Conservation (phyloP, 192 early-diverging fungal species). For the Jimgerdemannia lactiflua region DNA sequence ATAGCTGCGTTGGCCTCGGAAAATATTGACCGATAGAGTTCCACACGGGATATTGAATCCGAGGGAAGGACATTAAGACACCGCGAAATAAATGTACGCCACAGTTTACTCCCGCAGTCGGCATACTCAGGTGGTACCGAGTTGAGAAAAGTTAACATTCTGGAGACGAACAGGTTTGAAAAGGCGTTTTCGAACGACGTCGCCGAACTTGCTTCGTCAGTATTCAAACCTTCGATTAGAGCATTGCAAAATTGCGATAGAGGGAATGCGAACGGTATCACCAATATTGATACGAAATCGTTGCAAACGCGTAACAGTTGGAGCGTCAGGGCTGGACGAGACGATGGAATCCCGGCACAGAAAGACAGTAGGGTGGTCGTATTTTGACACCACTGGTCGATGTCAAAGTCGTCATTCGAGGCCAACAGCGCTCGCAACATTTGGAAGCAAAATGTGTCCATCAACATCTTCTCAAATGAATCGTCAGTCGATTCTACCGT, state of each 20-base stretch:
- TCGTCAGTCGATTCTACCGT: too few relatives aligned
- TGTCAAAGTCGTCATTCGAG: background rate
- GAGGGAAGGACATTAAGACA: constrained; percentile 3
- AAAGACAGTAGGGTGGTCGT: constrained; percentile 7
- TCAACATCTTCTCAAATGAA: background rate
- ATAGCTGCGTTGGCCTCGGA: background rate
- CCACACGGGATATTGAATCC: background rate
- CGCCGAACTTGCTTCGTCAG: background rate
- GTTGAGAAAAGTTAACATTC: background rate
- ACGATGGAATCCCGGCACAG: background rate
- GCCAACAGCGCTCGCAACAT: background rate
- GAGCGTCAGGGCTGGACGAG: background rate
- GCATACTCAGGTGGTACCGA: background rate
- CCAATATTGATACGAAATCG: constrained; percentile 7
- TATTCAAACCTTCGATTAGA: background rate
- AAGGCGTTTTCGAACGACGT: background rate
- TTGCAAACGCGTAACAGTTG: constrained; percentile 4
- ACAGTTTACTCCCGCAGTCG: background rate
- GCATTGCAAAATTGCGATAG: background rate
- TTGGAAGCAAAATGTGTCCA: background rate
- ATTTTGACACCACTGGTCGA: background rate
- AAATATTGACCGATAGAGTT: constrained; percentile 10
- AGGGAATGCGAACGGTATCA: background rate
- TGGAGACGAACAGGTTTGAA: background rate
- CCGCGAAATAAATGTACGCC: constrained; percentile 2